Conservation (phyloP, 2,329 filamentous ascomycete genomes). For the Aspergillus viridinutans region DNA sequence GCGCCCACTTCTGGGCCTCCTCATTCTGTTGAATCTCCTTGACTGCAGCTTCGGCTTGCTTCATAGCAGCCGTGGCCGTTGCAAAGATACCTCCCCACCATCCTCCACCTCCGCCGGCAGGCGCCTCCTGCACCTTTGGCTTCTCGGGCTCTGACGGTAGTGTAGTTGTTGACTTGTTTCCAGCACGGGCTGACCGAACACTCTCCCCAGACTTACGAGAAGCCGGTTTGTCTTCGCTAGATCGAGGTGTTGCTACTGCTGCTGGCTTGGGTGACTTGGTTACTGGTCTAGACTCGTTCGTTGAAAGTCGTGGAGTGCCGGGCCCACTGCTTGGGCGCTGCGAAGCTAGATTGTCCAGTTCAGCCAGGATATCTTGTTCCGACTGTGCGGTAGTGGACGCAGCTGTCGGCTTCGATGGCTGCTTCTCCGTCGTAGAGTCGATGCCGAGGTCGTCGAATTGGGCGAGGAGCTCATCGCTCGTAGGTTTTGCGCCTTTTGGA, state of each 20-base stretch:
- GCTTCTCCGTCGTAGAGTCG: constrained; percentile 27
- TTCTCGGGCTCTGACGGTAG: constrained; percentile 39
- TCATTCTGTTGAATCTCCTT: constrained; percentile 96
- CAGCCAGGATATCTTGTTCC: constrained; percentile 76
- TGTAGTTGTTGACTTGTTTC: constrained; percentile 61
- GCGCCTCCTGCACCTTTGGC: constrained; percentile 43
- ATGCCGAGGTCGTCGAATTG: constrained; percentile 47
- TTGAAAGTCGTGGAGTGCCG: constrained; percentile 69
- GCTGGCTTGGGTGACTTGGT: constrained; percentile 51
- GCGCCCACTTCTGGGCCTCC: constrained; percentile 92
- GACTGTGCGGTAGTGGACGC: constrained; percentile 24
- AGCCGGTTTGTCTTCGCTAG: constrained; percentile 61
- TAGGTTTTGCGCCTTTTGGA: constrained; percentile 37
- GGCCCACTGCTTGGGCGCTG: constrained; percentile 68
- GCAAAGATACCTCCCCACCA: constrained; percentile 88
- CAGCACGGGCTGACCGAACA: constrained; percentile 64
- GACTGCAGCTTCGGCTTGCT: constrained; percentile 87
- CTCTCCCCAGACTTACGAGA: constrained; percentile 75
- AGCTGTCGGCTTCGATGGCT: constrained; percentile 23
- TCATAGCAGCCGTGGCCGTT: constrained; percentile 68
- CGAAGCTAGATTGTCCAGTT: constrained; percentile 75
- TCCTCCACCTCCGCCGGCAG: constrained; percentile 57
- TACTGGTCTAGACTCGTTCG: constrained; percentile 48
- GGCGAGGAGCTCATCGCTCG: constrained; percentile 48
- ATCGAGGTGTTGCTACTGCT: constrained; percentile 37